Percentiles rank a stretch among this genome's conserved stretches.
Conservation (phyloP, 73 alveolate species). For the Tetrahymena borealis region DNA sequence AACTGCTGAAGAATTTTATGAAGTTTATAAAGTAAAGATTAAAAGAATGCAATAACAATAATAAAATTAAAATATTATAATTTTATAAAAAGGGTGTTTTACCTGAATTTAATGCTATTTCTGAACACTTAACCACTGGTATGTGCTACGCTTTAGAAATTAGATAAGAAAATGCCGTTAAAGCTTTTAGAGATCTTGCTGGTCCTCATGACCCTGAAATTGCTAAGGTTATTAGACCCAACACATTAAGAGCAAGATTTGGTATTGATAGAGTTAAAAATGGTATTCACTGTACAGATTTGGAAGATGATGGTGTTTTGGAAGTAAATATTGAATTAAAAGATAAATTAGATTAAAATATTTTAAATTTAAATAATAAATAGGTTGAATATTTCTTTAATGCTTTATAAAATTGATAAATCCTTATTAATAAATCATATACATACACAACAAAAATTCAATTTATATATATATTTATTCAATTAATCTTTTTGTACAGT, state of each 20-base stretch:
- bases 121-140: constrained; percentile 89
- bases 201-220: constrained; percentile 99
- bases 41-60: neutral
- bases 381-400: constrained; percentile 78
- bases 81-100: constrained; percentile 64
- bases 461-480: too few species aligned
- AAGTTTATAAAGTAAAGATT: constrained; percentile 73
- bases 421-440: neutral
- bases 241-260: constrained; percentile 93
- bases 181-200: constrained; percentile 75
- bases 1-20: constrained; percentile 93
- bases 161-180: constrained; percentile 90
- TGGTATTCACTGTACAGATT: constrained; percentile 97
- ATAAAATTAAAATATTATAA: neutral
- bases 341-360: neutral
- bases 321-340: constrained; percentile 44
- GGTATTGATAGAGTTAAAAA: constrained; percentile 91
- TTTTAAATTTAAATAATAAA: neutral
- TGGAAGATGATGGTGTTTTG: constrained; percentile 93
- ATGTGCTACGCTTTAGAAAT: constrained; percentile 93
- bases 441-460: too few species aligned
- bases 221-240: constrained; percentile 89
- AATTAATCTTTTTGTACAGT: too few species aligned
- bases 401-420: constrained; percentile 46
- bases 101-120: constrained; percentile 88